Percentiles rank a stretch among this genome's conserved stretches.
Evolutionary conservation across 2,329 filamentous ascomycete genomes (phyloP).

Genomic region (Aspergillus fructus): DNA sequence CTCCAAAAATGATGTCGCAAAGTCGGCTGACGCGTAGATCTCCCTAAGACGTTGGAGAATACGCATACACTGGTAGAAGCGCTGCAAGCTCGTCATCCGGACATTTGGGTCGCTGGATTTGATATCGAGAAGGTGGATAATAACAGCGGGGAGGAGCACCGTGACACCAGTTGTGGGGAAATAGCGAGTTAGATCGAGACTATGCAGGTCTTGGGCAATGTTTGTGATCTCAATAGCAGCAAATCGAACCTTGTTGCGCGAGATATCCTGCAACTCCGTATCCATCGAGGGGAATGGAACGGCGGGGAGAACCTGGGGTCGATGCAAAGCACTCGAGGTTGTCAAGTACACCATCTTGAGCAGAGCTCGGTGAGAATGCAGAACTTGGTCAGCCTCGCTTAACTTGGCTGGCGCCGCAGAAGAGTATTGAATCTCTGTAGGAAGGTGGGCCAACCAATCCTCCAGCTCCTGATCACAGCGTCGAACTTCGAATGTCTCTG

Average conservation of each 20-base stretch:
- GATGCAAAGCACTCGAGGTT: constrained; percentile 84
- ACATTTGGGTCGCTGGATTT: constrained; percentile 74
- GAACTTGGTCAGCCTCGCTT: constrained; percentile 44
- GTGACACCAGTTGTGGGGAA: constrained; percentile 89
- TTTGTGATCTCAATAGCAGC: constrained; percentile 82
- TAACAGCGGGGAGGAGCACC: constrained; percentile 86
- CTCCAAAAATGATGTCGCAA: constrained; percentile 91
- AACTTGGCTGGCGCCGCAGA: constrained; percentile 59
- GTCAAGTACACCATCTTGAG: constrained; percentile 94
- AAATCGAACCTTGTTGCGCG: constrained; percentile 76
- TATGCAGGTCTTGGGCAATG: constrained; percentile 75
- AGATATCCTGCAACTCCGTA: constrained; percentile 75
- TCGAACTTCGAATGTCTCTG: constrained; percentile 77
- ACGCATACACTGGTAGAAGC: constrained; percentile 89
- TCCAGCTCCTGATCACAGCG: constrained; percentile 76
- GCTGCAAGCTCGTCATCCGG: constrained; percentile 70
- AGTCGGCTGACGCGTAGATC: constrained; percentile 91
- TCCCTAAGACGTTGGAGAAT: constrained; percentile 85
- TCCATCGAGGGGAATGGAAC: constrained; percentile 58
- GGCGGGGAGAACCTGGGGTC: constrained; percentile 83
- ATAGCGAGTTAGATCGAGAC: constrained; percentile 70
- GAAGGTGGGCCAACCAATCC: constrained; percentile 72
- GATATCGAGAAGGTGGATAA: constrained; percentile 90
- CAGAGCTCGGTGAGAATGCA: constrained; percentile 75
- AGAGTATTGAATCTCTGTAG: constrained; percentile 70